Evolutionary conservation across 495 filamentous ascomycete genomes (phyloP).

Genomic region (Annulohypoxylon maeteangense): DNA sequence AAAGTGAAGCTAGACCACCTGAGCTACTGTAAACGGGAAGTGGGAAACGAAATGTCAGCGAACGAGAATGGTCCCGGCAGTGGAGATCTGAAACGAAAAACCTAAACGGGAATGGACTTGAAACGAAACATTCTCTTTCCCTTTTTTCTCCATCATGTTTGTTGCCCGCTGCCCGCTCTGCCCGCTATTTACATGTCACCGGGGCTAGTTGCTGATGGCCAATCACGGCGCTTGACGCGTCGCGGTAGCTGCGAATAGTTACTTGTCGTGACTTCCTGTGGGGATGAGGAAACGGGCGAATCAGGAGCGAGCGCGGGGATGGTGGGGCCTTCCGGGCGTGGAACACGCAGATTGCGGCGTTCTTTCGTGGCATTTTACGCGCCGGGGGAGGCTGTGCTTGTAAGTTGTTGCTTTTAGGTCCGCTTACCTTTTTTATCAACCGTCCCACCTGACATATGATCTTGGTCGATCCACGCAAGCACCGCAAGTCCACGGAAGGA

Average conservation of each 20-base stretch:
- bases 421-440: not conserved
- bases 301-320: constrained; percentile 16
- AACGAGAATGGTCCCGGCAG: constrained; percentile 34
- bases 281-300: constrained; percentile 10
- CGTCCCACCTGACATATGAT: not conserved
- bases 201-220: constrained; percentile 1
- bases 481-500: not conserved
- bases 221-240: constrained; percentile 32
- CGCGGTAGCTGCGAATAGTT: not conserved
- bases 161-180: not conserved
- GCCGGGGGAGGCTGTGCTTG: constrained; percentile 30
- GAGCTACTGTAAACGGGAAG: not conserved
- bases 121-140: constrained; percentile 38
- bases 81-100: constrained; percentile 36
- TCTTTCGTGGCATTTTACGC: constrained; percentile 24
- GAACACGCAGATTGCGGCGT: not conserved
- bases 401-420: not conserved
- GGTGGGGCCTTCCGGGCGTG: not conserved
- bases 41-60: constrained; percentile 12
- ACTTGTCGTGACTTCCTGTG: constrained; percentile 20
- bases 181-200: not conserved
- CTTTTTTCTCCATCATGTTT: not conserved
- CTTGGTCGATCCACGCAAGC: not conserved
- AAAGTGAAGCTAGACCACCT: constrained; percentile 13
- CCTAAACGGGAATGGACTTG: constrained; percentile 28